Conservation (phyloP, 2,329 filamentous ascomycete species). For the Penicillium sumatraense region DNA sequence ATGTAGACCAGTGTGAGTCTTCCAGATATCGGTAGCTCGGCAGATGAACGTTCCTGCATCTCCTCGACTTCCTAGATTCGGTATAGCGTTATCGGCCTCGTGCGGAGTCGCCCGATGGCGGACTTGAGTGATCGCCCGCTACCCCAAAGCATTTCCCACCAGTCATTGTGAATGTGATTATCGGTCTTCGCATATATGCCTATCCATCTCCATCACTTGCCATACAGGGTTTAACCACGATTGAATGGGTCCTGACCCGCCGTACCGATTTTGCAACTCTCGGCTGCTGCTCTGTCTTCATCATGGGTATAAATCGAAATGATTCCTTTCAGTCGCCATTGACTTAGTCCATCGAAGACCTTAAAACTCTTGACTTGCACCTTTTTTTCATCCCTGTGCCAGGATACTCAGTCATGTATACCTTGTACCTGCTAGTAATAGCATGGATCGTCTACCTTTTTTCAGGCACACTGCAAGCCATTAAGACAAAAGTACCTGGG, state of each 20-base stretch:
- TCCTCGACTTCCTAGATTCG: constrained; percentile 13
- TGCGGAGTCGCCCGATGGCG: not conserved
- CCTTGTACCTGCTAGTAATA: not conserved
- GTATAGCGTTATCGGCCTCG: constrained; percentile 8
- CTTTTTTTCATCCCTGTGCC: too few species aligned
- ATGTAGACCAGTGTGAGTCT: not conserved
- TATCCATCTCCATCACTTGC: not conserved
- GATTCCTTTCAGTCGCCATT: not conserved
- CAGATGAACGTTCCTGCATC: constrained; percentile 2
- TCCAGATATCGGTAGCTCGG: not conserved
- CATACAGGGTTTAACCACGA: not conserved
- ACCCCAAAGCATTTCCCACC: not conserved
- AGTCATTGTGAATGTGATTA: not conserved
- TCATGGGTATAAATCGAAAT: not conserved
- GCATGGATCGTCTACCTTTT: not conserved
- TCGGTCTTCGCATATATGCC: not conserved
- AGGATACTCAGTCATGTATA: not conserved
- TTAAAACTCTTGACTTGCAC: too few species aligned
- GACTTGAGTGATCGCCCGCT: not conserved
- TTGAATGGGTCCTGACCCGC: not conserved
- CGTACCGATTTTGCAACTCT: not conserved
- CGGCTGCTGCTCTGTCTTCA: too few species aligned
- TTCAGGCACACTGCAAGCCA: not conserved
- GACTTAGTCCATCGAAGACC: not conserved
- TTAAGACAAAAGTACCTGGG: not conserved